phyloP scores from a whole-genome alignment of 768 basidiomycete species.

The Clathrus columnatus region DNA sequence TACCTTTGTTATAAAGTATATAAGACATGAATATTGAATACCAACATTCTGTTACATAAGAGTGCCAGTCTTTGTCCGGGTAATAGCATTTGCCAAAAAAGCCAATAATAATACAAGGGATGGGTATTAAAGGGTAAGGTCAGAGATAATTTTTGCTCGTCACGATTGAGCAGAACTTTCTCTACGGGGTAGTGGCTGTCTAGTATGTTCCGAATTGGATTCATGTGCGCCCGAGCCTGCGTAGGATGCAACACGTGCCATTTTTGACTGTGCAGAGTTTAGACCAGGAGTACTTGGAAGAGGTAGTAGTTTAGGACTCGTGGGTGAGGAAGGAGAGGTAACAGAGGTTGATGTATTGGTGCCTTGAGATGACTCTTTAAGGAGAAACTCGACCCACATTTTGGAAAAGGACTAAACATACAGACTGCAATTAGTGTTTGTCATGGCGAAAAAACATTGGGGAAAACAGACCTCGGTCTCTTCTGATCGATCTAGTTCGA shows the following conservation, averaged over 20 bases:
- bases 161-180: neutral
- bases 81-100: neutral
- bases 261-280: neutral
- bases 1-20: too few relatives aligned
- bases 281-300: neutral
- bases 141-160: neutral
- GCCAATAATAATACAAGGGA: neutral
- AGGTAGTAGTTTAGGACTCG: neutral
- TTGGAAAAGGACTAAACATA: slow-evolving; percentile 81
- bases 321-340: neutral
- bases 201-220: neutral
- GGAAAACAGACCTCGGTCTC: slow-evolving; percentile 62
- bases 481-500: slow-evolving; percentile 69
- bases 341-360: slow-evolving; percentile 19
- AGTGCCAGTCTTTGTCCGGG: neutral
- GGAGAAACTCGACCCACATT: slow-evolving; percentile 94
- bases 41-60: neutral
- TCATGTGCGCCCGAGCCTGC: neutral
- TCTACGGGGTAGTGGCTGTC: neutral
- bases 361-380: slow-evolving; percentile 74
- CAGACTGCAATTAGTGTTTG: slow-evolving; percentile 9
- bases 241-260: neutral
- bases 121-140: neutral
- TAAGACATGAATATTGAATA: too few relatives aligned
- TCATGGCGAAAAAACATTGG: neutral